Percentiles rank a stretch among this genome's conserved stretches.
Conservation (phyloP, 192 early-diverging fungal species). For the Rhizophagus sp. region DNA sequence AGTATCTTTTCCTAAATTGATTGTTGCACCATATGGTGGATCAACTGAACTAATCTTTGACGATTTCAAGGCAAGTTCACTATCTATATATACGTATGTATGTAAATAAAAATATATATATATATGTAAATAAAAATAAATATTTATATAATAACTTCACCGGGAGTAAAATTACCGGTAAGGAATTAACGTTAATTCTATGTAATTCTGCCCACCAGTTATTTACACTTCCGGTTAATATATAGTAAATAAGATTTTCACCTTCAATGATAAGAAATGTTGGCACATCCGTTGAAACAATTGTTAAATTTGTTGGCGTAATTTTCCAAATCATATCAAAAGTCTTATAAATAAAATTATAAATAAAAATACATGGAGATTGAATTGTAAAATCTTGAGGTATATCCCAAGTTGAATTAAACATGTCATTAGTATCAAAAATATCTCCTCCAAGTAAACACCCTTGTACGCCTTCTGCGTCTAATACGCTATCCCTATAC, state of each 20-base stretch:
- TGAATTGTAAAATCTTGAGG: not conserved
- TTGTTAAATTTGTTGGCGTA: not conserved
- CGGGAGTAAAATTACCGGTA: no score
- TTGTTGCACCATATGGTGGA: not conserved
- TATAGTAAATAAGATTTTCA: not conserved
- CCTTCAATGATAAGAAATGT: not conserved
- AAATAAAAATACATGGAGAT: not conserved
- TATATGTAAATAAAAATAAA: no score
- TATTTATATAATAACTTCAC: no score
- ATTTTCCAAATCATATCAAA: not conserved
- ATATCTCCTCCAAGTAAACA: not conserved
- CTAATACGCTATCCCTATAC: not conserved
- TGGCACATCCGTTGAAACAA: not conserved
- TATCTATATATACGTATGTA: not conserved
- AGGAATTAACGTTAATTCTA: no score
- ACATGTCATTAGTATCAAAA: not conserved
- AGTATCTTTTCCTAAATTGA: not conserved
- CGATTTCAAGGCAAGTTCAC: not conserved
- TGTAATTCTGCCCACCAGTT: no score
- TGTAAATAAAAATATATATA: not conserved
- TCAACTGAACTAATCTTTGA: not conserved
- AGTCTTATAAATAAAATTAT: not conserved
- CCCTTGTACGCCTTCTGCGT: not conserved
- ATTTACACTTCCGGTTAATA: no score
- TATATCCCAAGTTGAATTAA: not conserved